Conservation (phyloP, 2,329 filamentous ascomycete species). For the Fusarium torreyae region DNA sequence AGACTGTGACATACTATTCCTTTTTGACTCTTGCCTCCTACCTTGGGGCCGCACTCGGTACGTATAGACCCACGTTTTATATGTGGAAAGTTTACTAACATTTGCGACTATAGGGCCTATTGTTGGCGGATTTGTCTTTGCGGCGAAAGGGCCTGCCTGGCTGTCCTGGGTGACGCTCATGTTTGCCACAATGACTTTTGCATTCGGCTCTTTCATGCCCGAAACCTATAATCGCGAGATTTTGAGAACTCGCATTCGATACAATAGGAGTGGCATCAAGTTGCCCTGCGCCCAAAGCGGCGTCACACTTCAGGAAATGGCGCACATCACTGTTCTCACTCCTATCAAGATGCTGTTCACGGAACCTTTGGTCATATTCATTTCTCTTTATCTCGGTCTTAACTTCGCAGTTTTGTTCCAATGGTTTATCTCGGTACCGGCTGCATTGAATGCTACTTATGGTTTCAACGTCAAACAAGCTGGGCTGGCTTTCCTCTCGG, state of each 20-base stretch:
- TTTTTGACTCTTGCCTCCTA: constrained; percentile 10
- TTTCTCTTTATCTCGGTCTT: constrained; percentile 6
- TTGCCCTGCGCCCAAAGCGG: constrained; percentile 3
- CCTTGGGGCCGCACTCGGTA: constrained; percentile 1
- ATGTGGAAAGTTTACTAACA: background rate
- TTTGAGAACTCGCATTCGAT: constrained; percentile 4
- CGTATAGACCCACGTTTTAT: rapidly evolving
- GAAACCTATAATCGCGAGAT: constrained; percentile 12
- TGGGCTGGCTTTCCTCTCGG: constrained; percentile 2
- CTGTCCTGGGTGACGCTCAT: constrained; percentile 8
- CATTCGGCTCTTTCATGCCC: constrained; percentile 14
- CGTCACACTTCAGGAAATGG: background rate
- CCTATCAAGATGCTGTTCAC: constrained; percentile 9
- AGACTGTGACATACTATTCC: constrained; percentile 11
- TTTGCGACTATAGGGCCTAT: background rate
- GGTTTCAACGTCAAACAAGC: background rate
- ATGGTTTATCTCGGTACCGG: constrained; percentile 8
- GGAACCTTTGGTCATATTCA: background rate
- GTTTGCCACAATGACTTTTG: background rate
- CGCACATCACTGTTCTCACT: constrained; percentile 5
- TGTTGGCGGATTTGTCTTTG: constrained; percentile 1
- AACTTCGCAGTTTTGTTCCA: constrained; percentile 11
- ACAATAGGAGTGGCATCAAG: constrained; percentile 2
- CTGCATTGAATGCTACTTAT: constrained; percentile 1
- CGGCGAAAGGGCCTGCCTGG: constrained; percentile 2